Base-by-base conservation (phyloP, 108 stramenopile species). In the Cyclotella baltica region DNA sequence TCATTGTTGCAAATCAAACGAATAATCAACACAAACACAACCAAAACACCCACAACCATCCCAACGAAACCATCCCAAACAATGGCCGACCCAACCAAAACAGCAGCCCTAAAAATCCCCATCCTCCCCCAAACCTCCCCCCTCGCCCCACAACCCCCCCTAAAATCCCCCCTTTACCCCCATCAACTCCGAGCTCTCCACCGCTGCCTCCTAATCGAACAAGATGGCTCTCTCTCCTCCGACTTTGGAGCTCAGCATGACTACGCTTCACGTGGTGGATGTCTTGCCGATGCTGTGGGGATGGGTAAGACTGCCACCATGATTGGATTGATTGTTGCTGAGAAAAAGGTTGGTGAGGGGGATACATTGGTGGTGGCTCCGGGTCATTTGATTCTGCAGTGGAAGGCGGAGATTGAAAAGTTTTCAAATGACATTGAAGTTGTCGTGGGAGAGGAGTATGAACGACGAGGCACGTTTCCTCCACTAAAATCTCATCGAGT, bases 141-240 rank as follows among this genome's bases (percentile, higher is more conserved):
- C 9, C 64, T n/a, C 6, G 77, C 77, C 38, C 72, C 64, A 52
- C 77, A 72, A 19, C 77, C 72, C 2, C 20, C 30, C 15, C 66
- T 78, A 8, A 48, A 64, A 16, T 25, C 35, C 15, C 72, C 77
- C n/a, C 72, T 78, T 25, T 67, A 52, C 29, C 51, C 62, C 1
- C 77, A 78, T 53, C 77, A 78, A 33, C 77, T 73, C 16, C 77
- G 77, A 9, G 77, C 77, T 20, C 64, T 78, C 1, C 77, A 78
- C 46, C 71, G 77, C 11, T 78, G 77, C 72, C 53, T 67, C 10
- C 22, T 78, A 11, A 78, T 78, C n/a, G 77, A 78, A 69, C 52
- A 27, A 28, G 77, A 78, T 47, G 77, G 77, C 0, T 66, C 63
- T 0, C 72, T 78, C 27, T 23, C 33, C 19, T 13, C 18, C 2